These are phyloP conservation scores for Andalucia godoyi DNA, from an alignment of 78 protist species.

Conservation along the genomic window DNA sequence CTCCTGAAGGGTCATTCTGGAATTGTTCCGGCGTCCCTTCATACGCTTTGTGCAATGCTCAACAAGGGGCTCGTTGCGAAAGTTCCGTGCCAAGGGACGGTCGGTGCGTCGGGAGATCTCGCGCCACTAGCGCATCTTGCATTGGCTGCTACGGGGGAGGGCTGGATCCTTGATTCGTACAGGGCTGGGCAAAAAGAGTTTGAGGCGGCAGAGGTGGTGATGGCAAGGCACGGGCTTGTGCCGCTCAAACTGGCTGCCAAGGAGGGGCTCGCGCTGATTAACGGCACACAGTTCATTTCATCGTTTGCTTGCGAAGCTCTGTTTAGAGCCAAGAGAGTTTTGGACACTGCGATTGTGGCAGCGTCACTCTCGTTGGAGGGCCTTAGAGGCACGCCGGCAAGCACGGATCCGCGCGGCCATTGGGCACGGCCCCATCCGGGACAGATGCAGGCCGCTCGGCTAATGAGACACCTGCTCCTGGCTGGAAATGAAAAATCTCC, in stretches of 20 bases:
- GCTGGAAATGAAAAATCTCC: too few species aligned
- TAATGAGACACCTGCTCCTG: constrained; percentile 31
- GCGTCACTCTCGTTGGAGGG: constrained; percentile 77
- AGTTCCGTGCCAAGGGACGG: constrained; percentile 75
- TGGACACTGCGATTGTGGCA: constrained; percentile 26
- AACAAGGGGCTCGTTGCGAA: constrained; percentile 49
- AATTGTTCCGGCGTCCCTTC: constrained; percentile 21
- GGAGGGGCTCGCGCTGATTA: constrained; percentile 83
- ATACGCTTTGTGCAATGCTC: constrained; percentile 27
- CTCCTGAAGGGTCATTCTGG: constrained; percentile 56
- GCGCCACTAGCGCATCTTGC: constrained; percentile 88
- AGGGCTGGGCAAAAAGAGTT: neutral
- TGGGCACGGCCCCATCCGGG: constrained; percentile 64
- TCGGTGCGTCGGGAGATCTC: constrained; percentile 85
- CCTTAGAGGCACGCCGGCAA: constrained; percentile 34
- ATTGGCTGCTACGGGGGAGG: constrained; percentile 25
- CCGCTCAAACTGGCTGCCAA: constrained; percentile 49
- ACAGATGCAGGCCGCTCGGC: constrained; percentile 39
- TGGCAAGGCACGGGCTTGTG: neutral
- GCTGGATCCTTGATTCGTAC: neutral
- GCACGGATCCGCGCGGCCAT: constrained; percentile 38
- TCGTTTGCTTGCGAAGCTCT: constrained; percentile 43
- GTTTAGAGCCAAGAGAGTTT: neutral
- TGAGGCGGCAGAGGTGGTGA: constrained; percentile 58
- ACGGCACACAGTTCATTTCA: constrained; percentile 83